Base-by-base conservation (phyloP, 2,329 filamentous ascomycete species). In the Podosphaera aphanis region DNA sequence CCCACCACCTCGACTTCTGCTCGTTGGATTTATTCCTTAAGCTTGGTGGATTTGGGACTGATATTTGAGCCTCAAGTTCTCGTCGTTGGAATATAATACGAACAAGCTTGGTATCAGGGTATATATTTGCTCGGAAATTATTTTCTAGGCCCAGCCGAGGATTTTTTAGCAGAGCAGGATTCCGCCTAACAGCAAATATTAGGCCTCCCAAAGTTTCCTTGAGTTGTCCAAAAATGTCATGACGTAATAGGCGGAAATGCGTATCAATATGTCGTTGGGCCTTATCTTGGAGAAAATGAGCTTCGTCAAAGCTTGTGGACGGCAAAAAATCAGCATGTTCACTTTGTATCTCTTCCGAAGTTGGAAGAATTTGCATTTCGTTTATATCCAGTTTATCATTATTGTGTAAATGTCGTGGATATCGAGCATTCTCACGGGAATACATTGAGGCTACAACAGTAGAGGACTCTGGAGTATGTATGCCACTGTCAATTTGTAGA, bases 321-420 rank as follows among this genome's bases (percentile, higher is more conserved):
- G 63, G 65, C 2, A 71, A 54, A 49, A 66, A 71, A 47, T 70
- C 67, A 2, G 51, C 54, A 15, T 62, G 58, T 0, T 49, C 45
- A 4, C 19, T 21, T 29, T 19, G 13, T 25, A 46, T 46, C 19
- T 46, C 44, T 19, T n/a, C 25, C 6, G 27, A 27, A 7, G 44
- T 46, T 8, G 44, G 44, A 15, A 46, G 25, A 18, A 46, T 46
- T 40, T 41, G 21, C 23, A 46, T 41, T 8, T 46, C 44, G 16
- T n/a, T n/a, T 3, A 46, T 46, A 33, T 29, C n/a, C 27, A 29
- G 23, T n/a, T 46, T 37, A 29, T 46, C 44, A 21, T 46, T 46
- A n/a, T 46, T 35, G 29, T 46, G 44, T 5, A 19, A 25, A 25
- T 46, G 49, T 35, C 45, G 41, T 25, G 50, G 50, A 33, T 33